Evolutionary conservation across 2,329 filamentous ascomycete genomes (phyloP), one percentile per base, ranked within the genome.

Genomic region (Xylaria sp.): DNA sequence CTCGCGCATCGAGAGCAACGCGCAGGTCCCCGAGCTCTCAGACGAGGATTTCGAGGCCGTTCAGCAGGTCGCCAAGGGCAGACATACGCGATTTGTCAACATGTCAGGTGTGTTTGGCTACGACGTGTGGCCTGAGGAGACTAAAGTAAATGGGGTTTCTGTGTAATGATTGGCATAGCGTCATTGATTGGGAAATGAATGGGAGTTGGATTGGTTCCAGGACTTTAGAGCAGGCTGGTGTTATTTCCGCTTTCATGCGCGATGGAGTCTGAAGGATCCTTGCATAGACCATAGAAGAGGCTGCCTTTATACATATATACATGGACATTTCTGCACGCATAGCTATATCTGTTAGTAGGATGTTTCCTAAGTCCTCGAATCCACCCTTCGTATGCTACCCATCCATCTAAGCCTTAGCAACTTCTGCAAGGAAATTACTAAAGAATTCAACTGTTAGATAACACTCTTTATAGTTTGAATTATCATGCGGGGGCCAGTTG

Each of bases 61-160:
- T 55, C 83, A 89, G 76, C 75, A 80, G 63, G 88, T 91, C 7
- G 87, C 88, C 1, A 81, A 85, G 73, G 86, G 86, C 35, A 82
- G 89, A 53, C 86, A 90, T 75, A 85, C 83, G 25, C 85, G 90
- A 37, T 92, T 92, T 71, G 89, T 92, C 61, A 91, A 92, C 79
- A 92, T 92, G 89, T 92, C 90, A 82, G 89, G 91, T 67, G 90
- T 87, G 1, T 92, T 92, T 74, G 90, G 90, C 6, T 90, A 90
- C 73, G 81, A 92, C 69, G 84, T 91, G 51, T 89, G 86, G 87
- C 81, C 86, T 0, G 84, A 87, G 71, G 85, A 88, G 78, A 59
- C 51, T 5, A 54, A 33, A 8, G 19, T 60, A 2, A 23, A 48
- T 33, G 56, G 62, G 3, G 40, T 59, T 17, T 59, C 62, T 2